These are phyloP conservation scores for Xylaria sp. DNA, from an alignment of 2,329 filamentous ascomycete genomes.

Conservation along the genomic window DNA sequence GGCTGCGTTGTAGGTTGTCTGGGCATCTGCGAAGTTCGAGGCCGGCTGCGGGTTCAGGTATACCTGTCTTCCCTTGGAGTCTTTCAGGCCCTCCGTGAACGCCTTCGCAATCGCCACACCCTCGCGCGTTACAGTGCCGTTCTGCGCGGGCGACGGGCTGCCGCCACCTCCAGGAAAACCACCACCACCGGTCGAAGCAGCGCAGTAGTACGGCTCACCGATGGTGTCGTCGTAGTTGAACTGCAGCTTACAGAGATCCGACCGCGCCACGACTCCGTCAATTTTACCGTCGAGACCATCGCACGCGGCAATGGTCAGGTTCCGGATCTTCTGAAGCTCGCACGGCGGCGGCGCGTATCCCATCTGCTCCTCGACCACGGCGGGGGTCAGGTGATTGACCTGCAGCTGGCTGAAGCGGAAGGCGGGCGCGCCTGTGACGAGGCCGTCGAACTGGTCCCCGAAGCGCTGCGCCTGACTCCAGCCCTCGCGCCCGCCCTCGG, in stretches of 20 bases:
- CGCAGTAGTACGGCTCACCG: conserved; percentile 57
- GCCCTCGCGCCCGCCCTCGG: conserved; percentile 62
- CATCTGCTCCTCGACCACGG: conserved; percentile 53
- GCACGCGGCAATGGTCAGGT: conserved; percentile 64
- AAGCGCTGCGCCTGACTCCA: conserved; percentile 63
- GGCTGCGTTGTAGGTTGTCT: conserved; percentile 48
- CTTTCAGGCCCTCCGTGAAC: conserved; percentile 52
- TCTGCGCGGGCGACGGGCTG: conserved; percentile 42
- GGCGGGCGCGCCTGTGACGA: conserved; percentile 59
- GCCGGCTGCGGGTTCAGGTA: conserved; percentile 52
- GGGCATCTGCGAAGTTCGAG: conserved; percentile 51
- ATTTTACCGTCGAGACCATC: conserved; percentile 65
- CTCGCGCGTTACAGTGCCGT: conserved; percentile 47
- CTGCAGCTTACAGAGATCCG: conserved; percentile 52
- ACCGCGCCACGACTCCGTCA: conserved; percentile 62
- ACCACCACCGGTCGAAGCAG: conserved; percentile 52
- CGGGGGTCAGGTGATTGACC: conserved; percentile 55
- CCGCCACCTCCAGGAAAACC: too few relatives aligned
- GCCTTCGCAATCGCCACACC: conserved; percentile 48
- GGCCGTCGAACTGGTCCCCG: conserved; percentile 59
- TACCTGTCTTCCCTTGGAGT: conserved; percentile 51
- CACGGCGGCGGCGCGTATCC: conserved; percentile 57
- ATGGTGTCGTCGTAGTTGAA: conserved; percentile 58
- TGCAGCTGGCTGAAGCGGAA: conserved; percentile 60
- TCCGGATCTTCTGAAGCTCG: conserved; percentile 60